Percentiles rank a stretch among this genome's conserved stretches.
phyloP scores from a whole-genome alignment of 106 monocot species.

The Dioscorea dumetorum region DNA sequence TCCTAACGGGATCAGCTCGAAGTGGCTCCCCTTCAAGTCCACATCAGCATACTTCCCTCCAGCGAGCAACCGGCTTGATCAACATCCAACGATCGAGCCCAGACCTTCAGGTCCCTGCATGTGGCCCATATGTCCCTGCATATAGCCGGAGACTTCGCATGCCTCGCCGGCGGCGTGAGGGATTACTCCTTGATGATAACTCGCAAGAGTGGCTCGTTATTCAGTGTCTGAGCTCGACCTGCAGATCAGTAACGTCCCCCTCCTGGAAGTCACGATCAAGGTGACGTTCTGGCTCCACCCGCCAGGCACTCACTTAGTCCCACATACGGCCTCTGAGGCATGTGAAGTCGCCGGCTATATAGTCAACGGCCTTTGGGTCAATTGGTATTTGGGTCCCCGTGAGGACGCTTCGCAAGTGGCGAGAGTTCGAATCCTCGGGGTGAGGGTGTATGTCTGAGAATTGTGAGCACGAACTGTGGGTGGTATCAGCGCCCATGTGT shows the following conservation, averaged over 20 bases:
- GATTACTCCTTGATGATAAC: not conserved
- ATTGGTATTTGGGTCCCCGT: no score
- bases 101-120: not conserved
- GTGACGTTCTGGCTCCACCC: slow-evolving; percentile 1
- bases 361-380: no score
- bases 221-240: not conserved
- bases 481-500: no score
- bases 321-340: not conserved
- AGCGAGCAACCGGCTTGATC: slow-evolving; percentile 25
- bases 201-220: no score
- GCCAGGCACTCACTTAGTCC: not conserved
- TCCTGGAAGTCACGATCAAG: not conserved
- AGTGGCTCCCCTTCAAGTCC: slow-evolving; percentile 31
- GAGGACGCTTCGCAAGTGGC: no score
- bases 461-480: no score
- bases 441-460: no score
- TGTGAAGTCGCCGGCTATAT: not conserved
- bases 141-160: not conserved
- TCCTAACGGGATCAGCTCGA: slow-evolving; percentile 39
- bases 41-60: slow-evolving; percentile 17
- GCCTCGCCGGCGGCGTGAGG: not conserved
- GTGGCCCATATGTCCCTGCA: no score
- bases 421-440: no score
- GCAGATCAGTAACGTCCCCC: not conserved
- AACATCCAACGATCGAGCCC: slow-evolving; percentile 33